A percentile compares a stretch with the other conserved stretches of the same genome.
Evolutionary conservation across 192 early-diverging fungal genomes (phyloP).

Genomic region (Gaertneriomyces sp.): DNA sequence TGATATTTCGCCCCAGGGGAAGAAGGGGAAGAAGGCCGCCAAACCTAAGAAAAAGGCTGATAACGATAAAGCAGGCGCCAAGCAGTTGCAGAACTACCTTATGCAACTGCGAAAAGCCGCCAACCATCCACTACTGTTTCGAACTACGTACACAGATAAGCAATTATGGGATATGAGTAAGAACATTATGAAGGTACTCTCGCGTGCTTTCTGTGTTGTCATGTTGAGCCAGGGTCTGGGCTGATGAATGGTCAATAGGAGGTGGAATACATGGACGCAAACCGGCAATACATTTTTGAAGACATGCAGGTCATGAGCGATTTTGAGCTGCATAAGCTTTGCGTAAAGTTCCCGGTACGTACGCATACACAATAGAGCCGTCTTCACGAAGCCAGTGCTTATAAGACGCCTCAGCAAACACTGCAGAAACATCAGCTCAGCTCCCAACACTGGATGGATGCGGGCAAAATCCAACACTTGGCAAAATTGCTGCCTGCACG

Average conservation of each 20-base stretch:
- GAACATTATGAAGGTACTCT: constrained; percentile 48
- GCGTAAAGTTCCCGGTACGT: constrained; percentile 53
- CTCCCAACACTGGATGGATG: constrained; percentile 61
- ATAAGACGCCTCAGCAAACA: constrained; percentile 24
- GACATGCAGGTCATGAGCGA: constrained; percentile 86
- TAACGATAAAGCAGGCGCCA: constrained; percentile 9
- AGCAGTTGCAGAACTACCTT: constrained; percentile 40
- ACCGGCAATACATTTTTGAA: constrained; percentile 70
- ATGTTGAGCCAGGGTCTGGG: constrained; percentile 15
- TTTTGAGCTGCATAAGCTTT: constrained; percentile 76
- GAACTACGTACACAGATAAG: constrained; percentile 57
- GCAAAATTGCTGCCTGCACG: constrained; percentile 51
- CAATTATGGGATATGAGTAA: constrained; percentile 65
- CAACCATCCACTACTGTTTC: constrained; percentile 76
- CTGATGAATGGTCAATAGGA: constrained; percentile 40
- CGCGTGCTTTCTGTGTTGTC: not conserved
- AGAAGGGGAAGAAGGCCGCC: constrained; percentile 13
- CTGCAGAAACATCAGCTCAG: constrained; percentile 47
- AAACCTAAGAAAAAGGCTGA: constrained; percentile 13
- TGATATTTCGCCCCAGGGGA: not conserved
- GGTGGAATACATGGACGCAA: constrained; percentile 70
- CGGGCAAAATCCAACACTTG: constrained; percentile 71
- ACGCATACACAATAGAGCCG: not conserved
- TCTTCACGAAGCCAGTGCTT: not conserved
- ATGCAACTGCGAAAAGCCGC: constrained; percentile 85